Evolutionary conservation across 2,329 filamentous ascomycete species (phyloP).

Genomic region (Ceratocystis diversiconidia): DNA sequence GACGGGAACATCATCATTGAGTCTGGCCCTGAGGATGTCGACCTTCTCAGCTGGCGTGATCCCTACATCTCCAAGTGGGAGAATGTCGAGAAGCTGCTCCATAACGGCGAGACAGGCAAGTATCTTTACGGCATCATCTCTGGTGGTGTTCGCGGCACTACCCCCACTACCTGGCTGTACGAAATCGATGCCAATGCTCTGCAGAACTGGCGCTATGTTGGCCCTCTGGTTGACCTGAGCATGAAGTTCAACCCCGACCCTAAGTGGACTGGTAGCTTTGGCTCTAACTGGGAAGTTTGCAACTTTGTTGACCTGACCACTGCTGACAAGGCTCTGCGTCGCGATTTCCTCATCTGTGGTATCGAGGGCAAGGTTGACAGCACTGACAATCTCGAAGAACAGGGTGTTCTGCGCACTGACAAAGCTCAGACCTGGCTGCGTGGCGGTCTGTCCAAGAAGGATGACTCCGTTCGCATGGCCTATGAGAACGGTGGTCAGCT

Average conservation of each 20-base stretch:
- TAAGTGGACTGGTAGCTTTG: constrained; percentile 15
- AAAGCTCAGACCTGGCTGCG: constrained; percentile 14
- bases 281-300: constrained; percentile 17
- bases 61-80: constrained; percentile 21
- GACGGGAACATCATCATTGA: constrained; percentile 20
- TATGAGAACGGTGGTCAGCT: constrained; percentile 16
- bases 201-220: constrained; percentile 20
- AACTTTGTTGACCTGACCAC: constrained; percentile 12
- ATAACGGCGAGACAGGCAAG: constrained; percentile 14
- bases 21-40: constrained; percentile 19
- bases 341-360: constrained; percentile 14
- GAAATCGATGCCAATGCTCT: constrained; percentile 19
- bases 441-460: constrained; percentile 1
- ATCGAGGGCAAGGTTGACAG: constrained; percentile 12
- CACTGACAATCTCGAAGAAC: neutral
- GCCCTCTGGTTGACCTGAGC: constrained; percentile 12
- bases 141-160: constrained; percentile 20
- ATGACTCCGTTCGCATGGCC: constrained; percentile 9
- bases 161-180: constrained; percentile 21
- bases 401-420: constrained; percentile 12
- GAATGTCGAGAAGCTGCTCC: constrained; percentile 19
- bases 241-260: constrained; percentile 11
- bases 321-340: constrained; percentile 5
- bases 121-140: constrained; percentile 32
- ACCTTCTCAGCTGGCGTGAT: constrained; percentile 22